Conservation (phyloP, 805 yeast species). For the Lipomyces yamadae region DNA sequence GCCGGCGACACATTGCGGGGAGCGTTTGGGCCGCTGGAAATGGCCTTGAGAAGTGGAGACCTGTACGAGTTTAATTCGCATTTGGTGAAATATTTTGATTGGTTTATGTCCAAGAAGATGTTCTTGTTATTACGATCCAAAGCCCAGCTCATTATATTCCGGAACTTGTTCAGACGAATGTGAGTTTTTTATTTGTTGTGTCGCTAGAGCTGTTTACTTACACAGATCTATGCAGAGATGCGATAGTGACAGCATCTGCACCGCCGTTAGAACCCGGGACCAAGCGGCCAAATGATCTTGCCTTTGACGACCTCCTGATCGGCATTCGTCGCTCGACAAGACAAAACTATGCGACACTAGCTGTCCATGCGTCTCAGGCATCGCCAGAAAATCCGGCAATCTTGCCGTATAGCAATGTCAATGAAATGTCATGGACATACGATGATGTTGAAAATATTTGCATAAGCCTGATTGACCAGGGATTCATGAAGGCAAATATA, state of each 20-base stretch:
- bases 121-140: conserved; percentile 41
- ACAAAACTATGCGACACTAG: conserved; percentile 6
- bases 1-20: conserved; percentile 41
- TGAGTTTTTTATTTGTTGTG: neutral
- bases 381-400: conserved; percentile 13
- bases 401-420: conserved; percentile 19
- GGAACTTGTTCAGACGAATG: conserved; percentile 40
- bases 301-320: conserved; percentile 29
- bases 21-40: conserved; percentile 50
- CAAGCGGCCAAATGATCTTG: conserved; percentile 30
- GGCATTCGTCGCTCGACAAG: conserved; percentile 34
- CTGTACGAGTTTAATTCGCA: conserved; percentile 47
- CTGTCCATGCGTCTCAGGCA: neutral
- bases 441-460: conserved; percentile 45
- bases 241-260: conserved; percentile 1
- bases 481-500: conserved; percentile 47
- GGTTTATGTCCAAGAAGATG: conserved; percentile 39
- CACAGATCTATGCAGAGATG: neutral
- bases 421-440: conserved; percentile 30
- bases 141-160: conserved; percentile 42
- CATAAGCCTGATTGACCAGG: conserved; percentile 45
- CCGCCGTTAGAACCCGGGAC: conserved; percentile 11
- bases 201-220: too few relatives aligned
- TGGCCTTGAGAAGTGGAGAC: conserved; percentile 52
- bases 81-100: conserved; percentile 43